A percentile compares a stretch with the other conserved stretches of the same genome.
These are phyloP conservation scores for Tolypocladium tropicale DNA, from an alignment of 2,329 filamentous ascomycete genomes.

Conservation along the genomic window DNA sequence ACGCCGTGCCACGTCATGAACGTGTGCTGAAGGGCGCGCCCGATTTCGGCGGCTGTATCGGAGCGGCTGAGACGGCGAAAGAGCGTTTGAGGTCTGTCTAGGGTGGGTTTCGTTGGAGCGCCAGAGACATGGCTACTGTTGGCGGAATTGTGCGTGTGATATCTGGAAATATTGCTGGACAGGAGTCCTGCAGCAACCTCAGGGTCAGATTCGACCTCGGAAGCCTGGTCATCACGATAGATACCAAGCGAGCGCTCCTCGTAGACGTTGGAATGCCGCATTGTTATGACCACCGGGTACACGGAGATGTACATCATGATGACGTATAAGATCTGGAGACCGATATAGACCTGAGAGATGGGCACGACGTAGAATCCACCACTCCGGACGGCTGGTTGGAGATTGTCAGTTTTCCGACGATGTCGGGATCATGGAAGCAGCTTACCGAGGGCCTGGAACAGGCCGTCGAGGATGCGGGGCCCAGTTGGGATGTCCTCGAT, in stretches of 20 bases:
- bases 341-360: not conserved
- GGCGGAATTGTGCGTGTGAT: not conserved
- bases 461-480: not conserved
- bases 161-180: not conserved
- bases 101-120: not conserved
- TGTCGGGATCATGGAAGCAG: not conserved
- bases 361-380: not conserved
- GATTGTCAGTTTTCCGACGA: not conserved
- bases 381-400: not conserved
- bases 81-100: not conserved
- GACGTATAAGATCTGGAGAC: not conserved
- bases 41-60: not conserved
- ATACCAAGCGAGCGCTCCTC: not conserved
- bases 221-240: not conserved
- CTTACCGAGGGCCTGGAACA: not conserved
- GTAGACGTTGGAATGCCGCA: not conserved
- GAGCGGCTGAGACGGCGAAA: not conserved
- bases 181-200: not conserved
- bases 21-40: not conserved
- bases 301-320: not conserved
- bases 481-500: not conserved
- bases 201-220: not conserved
- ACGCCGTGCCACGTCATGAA: not conserved
- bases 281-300: not conserved
- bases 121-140: not conserved